Base-by-base conservation (phyloP, 1,284 basidiomycete genomes). In the Trichosporon coremiiforme region DNA sequence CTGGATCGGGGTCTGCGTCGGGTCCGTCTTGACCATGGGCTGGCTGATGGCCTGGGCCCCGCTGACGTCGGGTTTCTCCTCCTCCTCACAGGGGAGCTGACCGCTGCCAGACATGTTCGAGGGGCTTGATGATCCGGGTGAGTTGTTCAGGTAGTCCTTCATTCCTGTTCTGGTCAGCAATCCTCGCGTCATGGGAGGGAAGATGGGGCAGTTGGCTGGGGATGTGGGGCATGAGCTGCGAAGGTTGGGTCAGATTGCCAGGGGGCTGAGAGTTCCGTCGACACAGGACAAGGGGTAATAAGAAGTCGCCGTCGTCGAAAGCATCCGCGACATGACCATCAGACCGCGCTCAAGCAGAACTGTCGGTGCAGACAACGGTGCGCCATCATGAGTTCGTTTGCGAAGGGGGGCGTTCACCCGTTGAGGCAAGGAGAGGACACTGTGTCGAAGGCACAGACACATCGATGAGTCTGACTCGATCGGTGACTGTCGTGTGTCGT, bases 391-490 rank as follows among this genome's bases (percentile, higher is more conserved):
- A 13, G 4, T 33, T 62, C 15, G 57, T 10, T 7, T 53, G 50
- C 50, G 9, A 22, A 25, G 25, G 50, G 50, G 50, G 50, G 50
- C 50, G 50, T 20, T 53, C 25, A 20, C 50, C 50, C 8, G n/a
- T 53, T 53, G 50, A 12, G 50, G 9, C 8, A 53, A 53, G 20
- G 50, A 1, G 9, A 25, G 50, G 22, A 50, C n/a, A 6, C n/a
- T 41, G 41, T 45, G 50, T 53, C n/a, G 50, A 20, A 53, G 50
- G 50, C 50, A 53, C 50, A 53, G 50, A 53, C 50, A 17, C 20
- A 10, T 20, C 50, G 50, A 53, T 53, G 50, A 20, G 50, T 22
- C 50, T 53, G 22, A 22, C 50, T 53, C 50, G 50, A 53, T 25
- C 50, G 50, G 50, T 53, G 6, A 53, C 22, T 20, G 4, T 53